phyloP scores from a whole-genome alignment of 176 grass and related monocot genomes.

The Carex pumila region DNA sequence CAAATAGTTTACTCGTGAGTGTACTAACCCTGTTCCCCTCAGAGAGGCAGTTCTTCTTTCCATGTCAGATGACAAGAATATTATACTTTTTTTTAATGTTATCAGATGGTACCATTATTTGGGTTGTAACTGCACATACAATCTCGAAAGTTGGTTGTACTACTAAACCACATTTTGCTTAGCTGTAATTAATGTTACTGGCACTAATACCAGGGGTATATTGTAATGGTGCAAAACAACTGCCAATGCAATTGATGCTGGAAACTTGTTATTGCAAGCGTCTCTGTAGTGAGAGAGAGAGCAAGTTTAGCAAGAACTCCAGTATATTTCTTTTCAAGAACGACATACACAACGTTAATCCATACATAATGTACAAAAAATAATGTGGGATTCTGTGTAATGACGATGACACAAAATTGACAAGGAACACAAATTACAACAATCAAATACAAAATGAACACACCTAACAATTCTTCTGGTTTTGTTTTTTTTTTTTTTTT shows the following conservation, averaged over 20 bases:
- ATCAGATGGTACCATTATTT: background rate
- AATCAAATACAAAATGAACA: background rate
- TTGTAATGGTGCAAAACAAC: background rate
- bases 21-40: too few relatives aligned
- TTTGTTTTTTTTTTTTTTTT: background rate
- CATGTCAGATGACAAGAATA: background rate
- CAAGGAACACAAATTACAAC: constrained; percentile 1
- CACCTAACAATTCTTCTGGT: background rate
- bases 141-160: background rate
- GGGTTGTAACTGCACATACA: background rate
- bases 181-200: background rate
- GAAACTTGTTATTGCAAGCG: background rate
- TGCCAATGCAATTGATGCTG: background rate
- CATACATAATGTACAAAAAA: background rate
- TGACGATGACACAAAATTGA: background rate
- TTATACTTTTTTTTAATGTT: background rate
- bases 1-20: too few relatives aligned
- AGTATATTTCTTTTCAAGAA: background rate
- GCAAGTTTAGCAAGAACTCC: background rate
- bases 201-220: background rate
- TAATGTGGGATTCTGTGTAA: background rate
- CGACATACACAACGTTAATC: background rate
- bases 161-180: background rate
- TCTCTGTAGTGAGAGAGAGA: background rate
- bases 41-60: background rate